Evolutionary conservation across 345 rosid species (phyloP).

Genomic region (Salix udensis): DNA sequence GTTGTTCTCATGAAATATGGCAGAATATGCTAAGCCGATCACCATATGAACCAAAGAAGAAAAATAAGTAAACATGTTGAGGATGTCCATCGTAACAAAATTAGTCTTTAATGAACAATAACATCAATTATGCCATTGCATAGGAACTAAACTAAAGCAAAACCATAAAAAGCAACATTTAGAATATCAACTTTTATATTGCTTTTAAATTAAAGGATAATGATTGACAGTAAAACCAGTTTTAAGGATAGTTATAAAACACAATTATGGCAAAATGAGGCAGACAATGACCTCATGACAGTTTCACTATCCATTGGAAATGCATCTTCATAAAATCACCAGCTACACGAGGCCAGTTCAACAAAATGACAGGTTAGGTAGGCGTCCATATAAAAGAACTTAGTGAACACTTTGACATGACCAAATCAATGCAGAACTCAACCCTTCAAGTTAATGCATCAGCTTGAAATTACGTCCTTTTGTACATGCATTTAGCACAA

Average conservation of each 20-base stretch:
- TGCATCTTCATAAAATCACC: not conserved
- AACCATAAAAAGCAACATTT: not conserved
- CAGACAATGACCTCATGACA: not conserved
- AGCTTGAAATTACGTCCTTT: not conserved
- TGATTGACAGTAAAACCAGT: not conserved
- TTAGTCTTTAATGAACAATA: not conserved
- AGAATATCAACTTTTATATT: not conserved
- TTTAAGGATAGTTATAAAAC: not conserved
- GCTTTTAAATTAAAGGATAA: not conserved
- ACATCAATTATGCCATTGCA: not conserved
- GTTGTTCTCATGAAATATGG: not conserved
- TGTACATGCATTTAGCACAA: not conserved
- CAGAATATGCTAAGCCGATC: not conserved
- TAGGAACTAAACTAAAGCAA: not conserved
- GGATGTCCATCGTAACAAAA: not conserved
- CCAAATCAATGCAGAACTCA: not conserved
- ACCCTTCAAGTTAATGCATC: not conserved
- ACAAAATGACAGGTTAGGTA: not conserved
- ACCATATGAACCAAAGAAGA: not conserved
- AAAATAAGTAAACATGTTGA: not conserved
- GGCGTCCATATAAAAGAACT: not conserved
- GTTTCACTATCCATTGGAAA: not conserved
- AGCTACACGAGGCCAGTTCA: not conserved
- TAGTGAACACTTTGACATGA: not conserved
- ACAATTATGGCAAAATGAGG: not conserved